Conservation (phyloP, 306 rosid species). For the Malus domestica region DNA sequence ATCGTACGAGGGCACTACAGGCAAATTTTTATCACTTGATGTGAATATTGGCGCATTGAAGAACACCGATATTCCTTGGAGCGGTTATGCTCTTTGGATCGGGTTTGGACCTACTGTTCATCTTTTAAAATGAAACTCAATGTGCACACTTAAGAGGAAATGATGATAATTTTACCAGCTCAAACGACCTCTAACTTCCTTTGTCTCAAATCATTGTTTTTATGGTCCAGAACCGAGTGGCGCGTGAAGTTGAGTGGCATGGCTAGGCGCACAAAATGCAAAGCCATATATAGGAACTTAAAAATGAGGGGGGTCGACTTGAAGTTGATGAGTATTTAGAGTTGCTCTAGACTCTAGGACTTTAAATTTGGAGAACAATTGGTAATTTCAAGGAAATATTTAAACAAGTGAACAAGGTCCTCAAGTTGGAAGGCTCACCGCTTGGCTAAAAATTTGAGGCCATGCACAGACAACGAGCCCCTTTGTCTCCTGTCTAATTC, state of each 20-base stretch:
- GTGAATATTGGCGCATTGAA: too few relatives aligned
- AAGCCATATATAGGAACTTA: not conserved
- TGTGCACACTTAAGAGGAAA: too few relatives aligned
- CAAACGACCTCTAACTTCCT: too few relatives aligned
- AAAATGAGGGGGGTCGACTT: not conserved
- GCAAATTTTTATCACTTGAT: too few relatives aligned
- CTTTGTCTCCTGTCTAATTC: conserved; percentile 9
- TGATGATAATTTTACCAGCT: too few relatives aligned
- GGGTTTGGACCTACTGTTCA: too few relatives aligned
- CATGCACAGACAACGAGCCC: conserved; percentile 1
- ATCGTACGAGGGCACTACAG: too few relatives aligned
- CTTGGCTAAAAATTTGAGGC: not conserved
- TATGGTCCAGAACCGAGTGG: too few relatives aligned
- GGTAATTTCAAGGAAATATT: not conserved
- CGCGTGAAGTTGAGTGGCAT: not conserved
- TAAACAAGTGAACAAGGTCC: not conserved
- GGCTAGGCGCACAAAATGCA: not conserved
- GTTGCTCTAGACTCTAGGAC: not conserved
- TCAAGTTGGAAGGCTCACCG: not conserved
- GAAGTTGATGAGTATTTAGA: not conserved
- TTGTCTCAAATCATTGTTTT: too few relatives aligned
- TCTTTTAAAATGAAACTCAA: too few relatives aligned
- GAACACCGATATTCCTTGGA: too few relatives aligned
- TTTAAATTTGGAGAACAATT: not conserved
- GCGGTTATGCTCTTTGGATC: too few relatives aligned